Base-by-base conservation (phyloP, 495 filamentous ascomycete species). In the Penicillium lagena region DNA sequence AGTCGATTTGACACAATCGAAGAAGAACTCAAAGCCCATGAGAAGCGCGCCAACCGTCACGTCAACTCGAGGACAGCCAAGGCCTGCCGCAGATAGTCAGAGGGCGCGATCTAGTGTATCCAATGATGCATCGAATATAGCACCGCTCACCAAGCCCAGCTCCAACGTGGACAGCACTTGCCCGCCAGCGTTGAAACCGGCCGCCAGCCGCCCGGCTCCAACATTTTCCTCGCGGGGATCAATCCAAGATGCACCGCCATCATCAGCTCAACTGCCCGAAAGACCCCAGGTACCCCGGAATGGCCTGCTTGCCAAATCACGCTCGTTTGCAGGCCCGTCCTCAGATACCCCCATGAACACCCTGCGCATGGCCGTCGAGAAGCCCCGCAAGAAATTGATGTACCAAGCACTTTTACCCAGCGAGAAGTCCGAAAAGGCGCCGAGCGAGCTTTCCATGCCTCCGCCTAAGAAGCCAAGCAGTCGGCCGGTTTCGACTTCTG, bases 381-480 rank as follows among this genome's bases (percentile, higher is more conserved):
- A 64, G 38, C 72, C 71, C 10, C 63, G 72, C 12, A 65, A 47
- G n/a, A 77, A 77, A 39, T 39, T 77, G 14, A 70, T 77, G 62
- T 75, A 75, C 42, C 59, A 58, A 40, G 71, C 70, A 42, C 48
- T 76, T 9, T 42, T 70, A 13, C 66, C 67, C 4, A 43, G 49
- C 11, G 46, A 51, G 13, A 29, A 43, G 33, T 45, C 55, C 29
- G 47, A 51, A 31, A 49, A 46, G 17, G 37, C 46, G 33, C 42
- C 51, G 7, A 12, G 43, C 9, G 42, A 7, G 12, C 27, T 48
- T 7, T 46, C 45, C 29, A 40, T 35, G 11, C 30, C 42, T 17
- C 37, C 43, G 1, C 29, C 49, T 7, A 17, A 38, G n/a, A 49
- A 42, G 39, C 45, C 42, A 30, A 37, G 30, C 50, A 56, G 32